Conservation (phyloP, 352 stramenopile species). For the Pythium coloratum region DNA sequence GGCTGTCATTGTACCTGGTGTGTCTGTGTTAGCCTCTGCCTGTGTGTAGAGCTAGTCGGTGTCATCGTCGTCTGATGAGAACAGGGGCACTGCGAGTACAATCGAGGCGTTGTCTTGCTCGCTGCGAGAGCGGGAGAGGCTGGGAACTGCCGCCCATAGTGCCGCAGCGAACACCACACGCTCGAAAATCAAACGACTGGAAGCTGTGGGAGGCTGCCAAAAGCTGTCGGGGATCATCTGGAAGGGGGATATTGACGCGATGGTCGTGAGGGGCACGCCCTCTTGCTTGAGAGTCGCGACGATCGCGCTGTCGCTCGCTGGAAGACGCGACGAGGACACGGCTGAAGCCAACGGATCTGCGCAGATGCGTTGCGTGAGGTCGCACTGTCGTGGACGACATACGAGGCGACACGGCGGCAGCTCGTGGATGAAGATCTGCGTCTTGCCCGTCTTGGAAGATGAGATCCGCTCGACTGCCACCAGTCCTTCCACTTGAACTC, state of each 20-base stretch:
- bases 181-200: not conserved
- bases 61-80: conserved; percentile 31
- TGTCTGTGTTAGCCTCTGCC: not conserved
- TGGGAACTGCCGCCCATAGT: conserved; percentile 17
- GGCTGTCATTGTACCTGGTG: not conserved
- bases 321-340: not conserved
- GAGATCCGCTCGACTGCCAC: conserved; percentile 32
- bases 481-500: conserved; percentile 38
- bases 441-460: not conserved
- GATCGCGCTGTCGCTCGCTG: not conserved
- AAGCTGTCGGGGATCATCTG: conserved; percentile 24
- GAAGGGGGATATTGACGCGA: conserved; percentile 18
- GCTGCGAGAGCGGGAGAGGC: conserved; percentile 13
- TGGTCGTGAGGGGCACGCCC: conserved; percentile 7
- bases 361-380: not conserved
- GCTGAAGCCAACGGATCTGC: not conserved
- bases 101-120: conserved; percentile 18
- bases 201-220: not conserved
- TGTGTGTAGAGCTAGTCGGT: not conserved
- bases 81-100: conserved; percentile 31
- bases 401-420: conserved; percentile 40
- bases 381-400: conserved; percentile 18
- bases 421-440: conserved; percentile 27
- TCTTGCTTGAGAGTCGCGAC: conserved; percentile 8
- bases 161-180: conserved; percentile 13